phyloP scores from a whole-genome alignment of 2,329 filamentous ascomycete species.

The Uncinocarpus reesii region DNA sequence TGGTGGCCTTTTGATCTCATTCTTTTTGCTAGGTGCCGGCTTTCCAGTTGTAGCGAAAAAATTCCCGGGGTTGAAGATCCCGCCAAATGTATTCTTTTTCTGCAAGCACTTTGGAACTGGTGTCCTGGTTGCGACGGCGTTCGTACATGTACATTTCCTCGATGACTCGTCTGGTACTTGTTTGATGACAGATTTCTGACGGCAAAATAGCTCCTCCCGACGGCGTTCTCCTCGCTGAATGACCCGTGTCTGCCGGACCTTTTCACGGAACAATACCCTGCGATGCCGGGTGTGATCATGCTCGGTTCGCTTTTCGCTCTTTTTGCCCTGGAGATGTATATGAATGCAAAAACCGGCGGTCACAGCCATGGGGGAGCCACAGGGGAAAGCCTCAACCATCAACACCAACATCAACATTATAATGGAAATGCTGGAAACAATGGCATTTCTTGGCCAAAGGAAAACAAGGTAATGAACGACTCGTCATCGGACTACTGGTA shows the following conservation, averaged over 20 bases:
- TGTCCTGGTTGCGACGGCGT: slow-evolving; percentile 33
- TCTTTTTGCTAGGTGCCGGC: slow-evolving; percentile 12
- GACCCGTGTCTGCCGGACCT: slow-evolving; percentile 48
- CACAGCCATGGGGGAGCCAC: slow-evolving; percentile 19
- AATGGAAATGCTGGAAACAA: not conserved
- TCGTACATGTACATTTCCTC: slow-evolving; percentile 28
- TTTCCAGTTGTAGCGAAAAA: slow-evolving; percentile 41
- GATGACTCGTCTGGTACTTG: not conserved
- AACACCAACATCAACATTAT: slow-evolving; percentile 1
- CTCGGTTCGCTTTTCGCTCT: slow-evolving; percentile 48
- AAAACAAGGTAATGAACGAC: slow-evolving; percentile 14
- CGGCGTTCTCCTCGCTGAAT: slow-evolving; percentile 44
- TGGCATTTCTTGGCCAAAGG: slow-evolving; percentile 14
- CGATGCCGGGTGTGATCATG: slow-evolving; percentile 56
- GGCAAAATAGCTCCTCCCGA: slow-evolving; percentile 45
- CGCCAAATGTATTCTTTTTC: slow-evolving; percentile 33
- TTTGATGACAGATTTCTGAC: slow-evolving; percentile 7
- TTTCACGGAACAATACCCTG: slow-evolving; percentile 51
- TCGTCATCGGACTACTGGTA: slow-evolving; percentile 8
- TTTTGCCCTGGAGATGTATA: slow-evolving; percentile 14
- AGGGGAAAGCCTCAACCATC: slow-evolving; percentile 21
- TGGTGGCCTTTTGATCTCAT: not conserved
- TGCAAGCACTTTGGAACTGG: slow-evolving; percentile 48
- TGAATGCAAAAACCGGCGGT: slow-evolving; percentile 18
- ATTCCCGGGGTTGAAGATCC: slow-evolving; percentile 24